These are phyloP conservation scores for Saccharomycopsis phalli DNA, from an alignment of 1,139 yeast genomes.

Conservation along the genomic window DNA sequence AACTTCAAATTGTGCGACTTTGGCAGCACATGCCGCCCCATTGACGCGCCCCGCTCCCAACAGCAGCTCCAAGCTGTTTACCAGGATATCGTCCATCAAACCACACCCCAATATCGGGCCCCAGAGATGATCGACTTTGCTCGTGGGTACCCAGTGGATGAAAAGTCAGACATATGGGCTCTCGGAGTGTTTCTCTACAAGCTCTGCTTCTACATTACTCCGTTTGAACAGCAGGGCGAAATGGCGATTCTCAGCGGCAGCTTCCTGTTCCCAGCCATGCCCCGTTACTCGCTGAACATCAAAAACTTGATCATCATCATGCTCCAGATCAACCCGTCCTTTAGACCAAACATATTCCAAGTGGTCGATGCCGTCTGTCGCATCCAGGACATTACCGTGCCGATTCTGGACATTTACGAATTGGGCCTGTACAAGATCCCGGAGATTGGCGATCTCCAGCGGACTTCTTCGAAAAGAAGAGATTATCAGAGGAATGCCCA, in stretches of 20 bases:
- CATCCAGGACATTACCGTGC: constrained; percentile 45
- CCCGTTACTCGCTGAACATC: constrained; percentile 50
- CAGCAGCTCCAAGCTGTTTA: constrained; percentile 53
- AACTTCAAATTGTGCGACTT: constrained; percentile 67
- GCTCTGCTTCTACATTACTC: constrained; percentile 71
- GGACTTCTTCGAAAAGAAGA: background rate
- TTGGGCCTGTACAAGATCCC: constrained; percentile 30
- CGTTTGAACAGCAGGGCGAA: constrained; percentile 69
- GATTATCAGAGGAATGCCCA: no score
- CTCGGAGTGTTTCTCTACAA: constrained; percentile 71
- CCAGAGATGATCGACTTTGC: constrained; percentile 78
- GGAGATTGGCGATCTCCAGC: background rate
- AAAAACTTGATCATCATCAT: constrained; percentile 70
- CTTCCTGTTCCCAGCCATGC: constrained; percentile 49
- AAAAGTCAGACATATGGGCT: constrained; percentile 79
- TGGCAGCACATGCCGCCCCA: constrained; percentile 58
- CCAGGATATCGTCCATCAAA: constrained; percentile 62
- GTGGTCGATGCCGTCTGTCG: constrained; percentile 63
- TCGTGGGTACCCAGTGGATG: constrained; percentile 60
- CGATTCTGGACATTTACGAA: constrained; percentile 36
- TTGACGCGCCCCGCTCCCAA: constrained; percentile 56
- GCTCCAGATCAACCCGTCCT: constrained; percentile 69
- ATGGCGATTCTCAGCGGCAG: constrained; percentile 62
- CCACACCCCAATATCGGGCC: constrained; percentile 75
- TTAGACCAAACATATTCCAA: constrained; percentile 84